Base-by-base conservation (phyloP, 225 moss, liverwort and hornwort genomes). In the Physcomitrellopsis africana region DNA sequence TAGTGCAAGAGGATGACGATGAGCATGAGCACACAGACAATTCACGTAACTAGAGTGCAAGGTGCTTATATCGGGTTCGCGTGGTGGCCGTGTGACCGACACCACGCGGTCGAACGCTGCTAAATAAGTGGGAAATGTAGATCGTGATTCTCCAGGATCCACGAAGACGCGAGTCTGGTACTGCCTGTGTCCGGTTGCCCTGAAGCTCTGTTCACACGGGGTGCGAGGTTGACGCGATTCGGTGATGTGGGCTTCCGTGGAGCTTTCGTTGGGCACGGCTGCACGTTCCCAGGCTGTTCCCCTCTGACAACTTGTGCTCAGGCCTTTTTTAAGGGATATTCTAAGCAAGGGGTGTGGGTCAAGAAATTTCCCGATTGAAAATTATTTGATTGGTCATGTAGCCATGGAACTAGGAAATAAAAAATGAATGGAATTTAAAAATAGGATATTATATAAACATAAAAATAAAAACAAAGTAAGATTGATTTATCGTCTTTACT, bases 31-130 rank as follows among this genome's bases (percentile, higher is more conserved):
- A 7, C 7, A 18, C 20, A 11, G 13, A 37, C 51, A 60, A 27
- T 0, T 8, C 27, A 0, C 1, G 1, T 0, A 0, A 0, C 11
- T 0, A 0, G 0, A 13, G 1, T 13, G 16, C 5, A 17, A 15
- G 18, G 19, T 8, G 0, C 9, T 48, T 72, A 51, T 29, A 18
- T 5, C 8, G 48, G 20, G 17, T 51, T 0, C 26, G 9, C 0
- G 7, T 9, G 49, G 10, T 2, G 61, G 15, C 15, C n/a, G 41
- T 17, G 9, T 29, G 10, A 42, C 62, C 37, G 62, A 18, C 41
- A 1, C 4, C 2, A 17, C 1, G 3, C 1, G 62, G 62, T 42
- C n/a, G 37, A 4, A 49, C 24, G 29, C 9, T 11, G 60, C 49
- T 2, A 49, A 14, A 49, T 14, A 11, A 11, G 10, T 0, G 4